These are phyloP conservation scores for Annulohypoxylon stygium DNA, from an alignment of 495 filamentous ascomycete genomes.

Conservation along the genomic window DNA sequence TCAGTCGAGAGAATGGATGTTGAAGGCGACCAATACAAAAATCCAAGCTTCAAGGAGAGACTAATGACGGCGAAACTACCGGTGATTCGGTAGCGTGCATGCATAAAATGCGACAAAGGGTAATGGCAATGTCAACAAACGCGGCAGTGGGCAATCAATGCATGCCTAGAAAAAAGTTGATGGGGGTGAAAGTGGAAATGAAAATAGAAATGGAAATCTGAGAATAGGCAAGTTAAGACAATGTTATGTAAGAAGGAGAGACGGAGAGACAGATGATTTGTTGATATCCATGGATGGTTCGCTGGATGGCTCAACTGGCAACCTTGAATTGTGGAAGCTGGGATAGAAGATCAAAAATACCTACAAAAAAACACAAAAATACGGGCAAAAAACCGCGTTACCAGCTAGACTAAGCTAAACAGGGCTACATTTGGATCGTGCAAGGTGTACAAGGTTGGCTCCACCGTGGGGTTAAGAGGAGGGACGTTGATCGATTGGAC, in stretches of 20 bases:
- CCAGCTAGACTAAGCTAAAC: background rate
- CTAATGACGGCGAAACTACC: conserved; percentile 39
- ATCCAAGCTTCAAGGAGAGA: conserved; percentile 37
- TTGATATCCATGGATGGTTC: conserved; percentile 23
- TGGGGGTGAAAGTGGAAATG: background rate
- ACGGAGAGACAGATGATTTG: conserved; percentile 33
- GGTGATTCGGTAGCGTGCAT: conserved; percentile 36
- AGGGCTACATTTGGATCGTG: conserved; percentile 1
- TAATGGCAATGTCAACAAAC: conserved; percentile 44
- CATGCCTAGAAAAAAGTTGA: conserved; percentile 37
- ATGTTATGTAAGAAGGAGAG: conserved; percentile 12
- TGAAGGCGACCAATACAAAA: conserved; percentile 30
- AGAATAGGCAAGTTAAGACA: conserved; percentile 14
- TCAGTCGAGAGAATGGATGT: conserved; percentile 20
- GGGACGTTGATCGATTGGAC: conserved; percentile 46
- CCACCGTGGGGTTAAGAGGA: conserved; percentile 39
- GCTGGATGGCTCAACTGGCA: background rate
- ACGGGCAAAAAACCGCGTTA: conserved; percentile 1
- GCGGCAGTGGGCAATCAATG: conserved; percentile 52
- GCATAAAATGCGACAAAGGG: conserved; percentile 44
- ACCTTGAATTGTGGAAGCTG: conserved; percentile 9
- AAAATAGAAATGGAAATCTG: conserved; percentile 11
- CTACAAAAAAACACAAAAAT: conserved; percentile 4
- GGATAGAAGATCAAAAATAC: background rate
- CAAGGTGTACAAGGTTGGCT: conserved; percentile 27